Base-by-base conservation (phyloP, 192 early-diverging fungal species). In the Allomyces macrogynus region DNA sequence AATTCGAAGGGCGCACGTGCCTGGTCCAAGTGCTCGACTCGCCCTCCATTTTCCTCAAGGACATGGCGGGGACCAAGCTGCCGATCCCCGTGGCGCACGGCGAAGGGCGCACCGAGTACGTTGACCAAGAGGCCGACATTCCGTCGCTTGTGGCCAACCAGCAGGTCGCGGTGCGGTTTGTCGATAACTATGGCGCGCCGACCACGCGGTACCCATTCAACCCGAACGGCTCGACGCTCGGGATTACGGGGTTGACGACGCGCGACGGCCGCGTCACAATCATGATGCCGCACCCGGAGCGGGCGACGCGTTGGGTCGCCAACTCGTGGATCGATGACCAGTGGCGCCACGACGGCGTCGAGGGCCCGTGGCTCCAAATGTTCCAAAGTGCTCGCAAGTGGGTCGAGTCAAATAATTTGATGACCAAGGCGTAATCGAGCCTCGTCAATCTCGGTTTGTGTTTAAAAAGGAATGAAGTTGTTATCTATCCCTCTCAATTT, bases 241-340 rank as follows among this genome's bases (percentile, higher is more conserved):
- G 91, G 62, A 81, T 99, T 65, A 84, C 95, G n/a, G 97, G 84
- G 16, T 80, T 97, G 4, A 75, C 82, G 57, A 88, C 85, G 0
- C 79, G 80, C 60, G 86, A 91, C 66, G 97, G 97, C 42, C 84
- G 94, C 65, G 87, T 95, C 10, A 70, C 95, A 67, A 86, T 87
- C 16, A 83, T 97, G 75, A 99, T 99, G 97, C 97, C 97, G 61
- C 97, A 99, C 71, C 97, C 97, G 7, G 97, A 99, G 78, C 84
- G 97, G 57, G 86, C 90, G 42, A 81, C 91, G 8, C 77, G 88
- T 42, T 83, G 83, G 23, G 81, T 86, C 62, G 78, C 89, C 61
- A 95, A 97, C 75, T 96, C 95, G 32, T 99, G 89, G 85, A 77
- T 86, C 57, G 85, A 87, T 10, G 61, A 68, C 20, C 68, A 67